Evolutionary conservation across 768 basidiomycete species (phyloP).

Genomic region (Cantharellus anzutake): DNA sequence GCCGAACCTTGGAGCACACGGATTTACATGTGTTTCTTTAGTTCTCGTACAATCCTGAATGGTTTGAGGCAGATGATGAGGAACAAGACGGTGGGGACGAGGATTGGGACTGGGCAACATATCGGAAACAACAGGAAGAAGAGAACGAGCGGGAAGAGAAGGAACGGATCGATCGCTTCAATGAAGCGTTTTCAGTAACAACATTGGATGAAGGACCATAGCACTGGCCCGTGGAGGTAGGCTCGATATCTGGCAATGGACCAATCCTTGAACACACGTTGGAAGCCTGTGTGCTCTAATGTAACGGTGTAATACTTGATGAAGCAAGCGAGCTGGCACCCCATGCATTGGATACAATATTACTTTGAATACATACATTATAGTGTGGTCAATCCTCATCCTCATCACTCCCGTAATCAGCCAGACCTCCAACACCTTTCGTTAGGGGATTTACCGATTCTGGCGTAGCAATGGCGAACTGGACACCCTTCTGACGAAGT

Average conservation of each 20-base stretch:
- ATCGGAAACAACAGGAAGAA: conserved; percentile 41
- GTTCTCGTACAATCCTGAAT: conserved; percentile 93
- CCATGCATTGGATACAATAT: too few relatives aligned
- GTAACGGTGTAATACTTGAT: too few relatives aligned
- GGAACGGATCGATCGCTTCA: conserved; percentile 25
- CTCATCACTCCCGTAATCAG: conserved; percentile 61
- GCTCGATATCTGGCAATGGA: too few relatives aligned
- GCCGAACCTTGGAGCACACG: background rate
- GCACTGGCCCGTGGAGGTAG: too few relatives aligned
- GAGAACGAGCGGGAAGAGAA: conserved; percentile 38
- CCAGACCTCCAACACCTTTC: conserved; percentile 38
- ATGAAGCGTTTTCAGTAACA: conserved; percentile 6
- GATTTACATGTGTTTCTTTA: conserved; percentile 15
- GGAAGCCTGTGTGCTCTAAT: too few relatives aligned
- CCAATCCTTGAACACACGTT: too few relatives aligned
- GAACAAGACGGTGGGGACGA: conserved; percentile 19
- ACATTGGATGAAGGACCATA: background rate
- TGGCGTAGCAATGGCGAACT: too few relatives aligned
- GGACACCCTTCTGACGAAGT: conserved; percentile 32
- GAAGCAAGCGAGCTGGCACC: too few relatives aligned
- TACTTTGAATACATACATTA: too few relatives aligned
- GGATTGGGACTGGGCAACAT: conserved; percentile 31
- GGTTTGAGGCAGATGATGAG: conserved; percentile 55
- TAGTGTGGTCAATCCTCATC: conserved; percentile 17
- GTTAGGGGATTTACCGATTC: conserved; percentile 15